Base-by-base conservation (phyloP, 371 early-diverging fungal genomes). In the Dinochytrium kinnereticum region DNA sequence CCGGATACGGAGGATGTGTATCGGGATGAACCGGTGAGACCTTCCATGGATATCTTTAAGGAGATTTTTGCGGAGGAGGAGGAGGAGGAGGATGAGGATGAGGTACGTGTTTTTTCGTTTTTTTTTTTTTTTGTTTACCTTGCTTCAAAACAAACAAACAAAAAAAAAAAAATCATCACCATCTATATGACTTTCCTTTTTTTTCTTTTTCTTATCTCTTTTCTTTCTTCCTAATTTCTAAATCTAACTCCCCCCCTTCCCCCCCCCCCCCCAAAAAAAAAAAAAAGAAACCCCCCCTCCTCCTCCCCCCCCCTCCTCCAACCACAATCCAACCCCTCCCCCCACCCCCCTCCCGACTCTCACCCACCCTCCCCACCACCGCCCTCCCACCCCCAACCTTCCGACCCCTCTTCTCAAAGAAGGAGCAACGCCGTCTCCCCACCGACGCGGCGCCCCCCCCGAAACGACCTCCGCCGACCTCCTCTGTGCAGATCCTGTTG, bases 21-120 rank as follows among this genome's bases (percentile, higher is more conserved):
- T 57, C 71, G n/a, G 33, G 76, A 64, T 44, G 68, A 70, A 49
- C 76, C 69, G 26, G 90, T 88, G 44, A 82, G 92, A 64, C 94
- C 94, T 0, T 81, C 92, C 0, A 92, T 94, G 91, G 94, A 94
- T 76, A 89, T 94, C n/a, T 94, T 94, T 70, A 91, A 91, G 70
- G 92, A 92, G 7, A 94, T 94, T 61, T 94, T 94, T 80, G 93
- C 90, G 34, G 87, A 75, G 24, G 69, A 59, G 13, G 70, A 64
- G n/a, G 77, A 77, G 5, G 78, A 78, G 33, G 74, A 75, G 31
- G 24, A 85, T 30, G 83, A 84, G 10, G 82, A 84, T 7, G 74
- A 68, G 30, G 81, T 81, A 28, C 81, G 75, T 26, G 61, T 73
- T 21, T 64, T 64, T 49, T n/a, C n/a, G n/a, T n/a, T n/a, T n/a